phyloP scores from a whole-genome alignment of 1,139 yeast species.

The Sugiyamaella castrensis region DNA sequence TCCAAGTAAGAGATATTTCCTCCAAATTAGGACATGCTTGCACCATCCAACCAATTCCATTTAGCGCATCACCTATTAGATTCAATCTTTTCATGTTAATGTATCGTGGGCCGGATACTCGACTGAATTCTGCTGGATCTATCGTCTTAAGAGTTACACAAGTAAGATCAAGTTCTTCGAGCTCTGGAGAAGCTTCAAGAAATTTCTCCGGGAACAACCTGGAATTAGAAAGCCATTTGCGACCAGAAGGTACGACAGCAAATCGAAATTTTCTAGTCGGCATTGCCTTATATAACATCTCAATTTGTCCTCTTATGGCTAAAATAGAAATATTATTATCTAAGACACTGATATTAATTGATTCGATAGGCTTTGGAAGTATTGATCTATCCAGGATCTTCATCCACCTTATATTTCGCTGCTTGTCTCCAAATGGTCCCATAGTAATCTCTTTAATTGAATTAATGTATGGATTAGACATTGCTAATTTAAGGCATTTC shows the following conservation, averaged over 20 bases:
- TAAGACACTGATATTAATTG: too few relatives aligned
- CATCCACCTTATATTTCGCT: not conserved
- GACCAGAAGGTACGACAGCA: not conserved
- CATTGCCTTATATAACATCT: not conserved
- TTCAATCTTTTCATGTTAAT: too few relatives aligned
- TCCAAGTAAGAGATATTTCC: too few relatives aligned
- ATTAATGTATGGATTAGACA: not conserved
- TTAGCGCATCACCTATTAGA: not conserved
- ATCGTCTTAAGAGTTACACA: not conserved
- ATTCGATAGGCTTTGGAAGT: not conserved
- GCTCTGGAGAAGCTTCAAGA: not conserved
- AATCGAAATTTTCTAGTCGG: not conserved
- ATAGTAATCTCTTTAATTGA: slow-evolving; percentile 1
- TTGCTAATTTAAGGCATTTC: too few relatives aligned
- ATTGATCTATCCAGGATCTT: not conserved
- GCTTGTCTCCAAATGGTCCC: slow-evolving; percentile 1
- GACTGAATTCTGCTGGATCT: too few relatives aligned
- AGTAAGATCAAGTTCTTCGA: slow-evolving; percentile 1
- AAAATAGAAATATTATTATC: not conserved
- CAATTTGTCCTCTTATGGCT: not conserved
- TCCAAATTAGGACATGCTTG: too few relatives aligned
- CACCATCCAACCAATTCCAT: too few relatives aligned
- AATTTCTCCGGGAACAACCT: too few relatives aligned
- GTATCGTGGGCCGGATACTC: too few relatives aligned
- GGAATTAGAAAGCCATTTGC: too few relatives aligned